Percentiles rank a stretch among this genome's conserved stretches.
phyloP scores from a whole-genome alignment of 768 basidiomycete genomes.

The Leccinum incarnatum region DNA sequence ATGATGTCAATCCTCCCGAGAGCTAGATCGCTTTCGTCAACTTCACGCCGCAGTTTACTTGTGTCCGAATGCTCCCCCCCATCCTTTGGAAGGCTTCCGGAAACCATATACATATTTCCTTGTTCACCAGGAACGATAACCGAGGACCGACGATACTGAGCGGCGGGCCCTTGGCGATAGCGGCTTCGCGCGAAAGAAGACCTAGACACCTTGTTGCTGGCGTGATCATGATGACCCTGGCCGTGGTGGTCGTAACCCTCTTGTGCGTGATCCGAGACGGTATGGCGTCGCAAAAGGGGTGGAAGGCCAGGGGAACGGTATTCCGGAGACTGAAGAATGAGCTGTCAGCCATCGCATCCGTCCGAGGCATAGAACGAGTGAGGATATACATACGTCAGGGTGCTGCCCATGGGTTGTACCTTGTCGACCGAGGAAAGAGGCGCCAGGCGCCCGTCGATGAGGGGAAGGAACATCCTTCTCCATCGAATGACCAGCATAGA shows the following conservation, averaged over 20 bases:
- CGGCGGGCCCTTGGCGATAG: slow-evolving; percentile 9
- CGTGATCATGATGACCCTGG: background rate
- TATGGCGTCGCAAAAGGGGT: slow-evolving; percentile 17
- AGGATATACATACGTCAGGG: slow-evolving; percentile 2
- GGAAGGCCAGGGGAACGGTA: slow-evolving; percentile 8
- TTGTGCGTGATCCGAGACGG: background rate
- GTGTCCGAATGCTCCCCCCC: background rate
- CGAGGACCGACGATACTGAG: slow-evolving; percentile 19
- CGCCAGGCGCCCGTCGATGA: background rate
- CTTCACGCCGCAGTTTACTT: slow-evolving; percentile 7
- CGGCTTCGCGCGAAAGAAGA: slow-evolving; percentile 23
- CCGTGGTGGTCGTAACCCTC: background rate
- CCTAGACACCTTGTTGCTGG: slow-evolving; percentile 9
- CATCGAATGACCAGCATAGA: slow-evolving; percentile 23
- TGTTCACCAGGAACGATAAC: slow-evolving; percentile 24
- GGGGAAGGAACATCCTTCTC: slow-evolving; percentile 3
- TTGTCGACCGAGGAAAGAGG: background rate
- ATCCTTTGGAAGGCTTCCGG: slow-evolving; percentile 2
- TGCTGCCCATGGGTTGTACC: background rate
- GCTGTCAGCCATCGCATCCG: background rate
- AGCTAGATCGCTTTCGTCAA: slow-evolving; percentile 23
- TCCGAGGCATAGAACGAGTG: background rate
- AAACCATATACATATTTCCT: slow-evolving; percentile 28
- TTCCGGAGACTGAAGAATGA: background rate
- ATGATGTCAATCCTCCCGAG: slow-evolving; percentile 49